Base-by-base conservation (phyloP, 306 rosid species). In the Erythrophleum fordii region DNA sequence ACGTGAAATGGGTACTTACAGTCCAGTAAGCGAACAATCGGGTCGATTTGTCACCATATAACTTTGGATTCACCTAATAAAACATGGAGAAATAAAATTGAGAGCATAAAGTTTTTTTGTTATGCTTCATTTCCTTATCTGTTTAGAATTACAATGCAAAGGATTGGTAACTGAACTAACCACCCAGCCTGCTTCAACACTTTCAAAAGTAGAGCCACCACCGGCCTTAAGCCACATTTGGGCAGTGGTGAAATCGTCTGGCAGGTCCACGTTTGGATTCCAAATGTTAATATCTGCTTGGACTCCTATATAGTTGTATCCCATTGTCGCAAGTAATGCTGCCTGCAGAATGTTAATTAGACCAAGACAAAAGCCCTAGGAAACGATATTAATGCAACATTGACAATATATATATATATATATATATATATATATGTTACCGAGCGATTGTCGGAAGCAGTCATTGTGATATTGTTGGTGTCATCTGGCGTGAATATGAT, bases 151-250 rank as follows among this genome's bases (percentile, higher is more conserved):
- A 20, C 28, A 20, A 11, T 6, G 59, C 25, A 52, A 1, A n/a
- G 29, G 22, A 20, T 9, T 55, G 12, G 45, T 0, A 39, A 2
- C 48, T 14, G 18, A 25, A 75, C 75, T 17, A n/a, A 88, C 95
- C 88, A 71, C 69, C 97, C 93, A 90, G 71, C 95, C 97, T 20
- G 92, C 65, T 82, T 91, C 98, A 0, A 90, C 69, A 11, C 93
- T 91, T 20, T 91, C 97, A 70, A 91, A 91, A 58, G 14, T 17
- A 4, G 70, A 37, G 4, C 79, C 77, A 42, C 78, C 84, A 5
- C 82, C 86, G 37, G 77, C 44, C 77, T 81, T 91, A 8, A 86
- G 82, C 92, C 88, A 89, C 2, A 91, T 81, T 83, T 91, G 89
- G 25, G 90, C 91, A 14, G 93, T 86, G 59, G 97, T 73, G 83